A percentile compares a stretch with the other conserved stretches of the same genome.
phyloP scores from a whole-genome alignment of 768 basidiomycete species.

The Tricholoma sp. region DNA sequence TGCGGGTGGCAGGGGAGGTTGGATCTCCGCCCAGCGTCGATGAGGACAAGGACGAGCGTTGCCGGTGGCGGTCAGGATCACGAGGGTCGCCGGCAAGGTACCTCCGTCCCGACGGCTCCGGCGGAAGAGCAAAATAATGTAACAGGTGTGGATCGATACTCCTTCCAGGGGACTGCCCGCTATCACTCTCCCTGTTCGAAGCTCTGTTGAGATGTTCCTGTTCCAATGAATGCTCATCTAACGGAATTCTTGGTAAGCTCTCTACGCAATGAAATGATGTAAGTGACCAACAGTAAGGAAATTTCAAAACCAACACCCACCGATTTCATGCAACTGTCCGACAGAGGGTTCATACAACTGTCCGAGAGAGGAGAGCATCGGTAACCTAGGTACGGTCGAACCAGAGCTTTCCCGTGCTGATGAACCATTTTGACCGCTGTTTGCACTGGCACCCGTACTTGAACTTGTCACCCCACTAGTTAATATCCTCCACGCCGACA shows the following conservation, averaged over 20 bases:
- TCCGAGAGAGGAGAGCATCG: neutral
- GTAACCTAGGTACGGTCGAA: neutral
- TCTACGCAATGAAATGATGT: neutral
- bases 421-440: neutral
- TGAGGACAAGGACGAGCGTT: neutral
- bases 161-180: neutral
- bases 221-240: neutral
- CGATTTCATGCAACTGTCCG: neutral
- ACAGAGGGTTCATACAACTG: neutral
- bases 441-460: neutral
- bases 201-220: neutral
- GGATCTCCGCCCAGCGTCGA: neutral
- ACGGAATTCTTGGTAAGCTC: neutral
- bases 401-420: neutral
- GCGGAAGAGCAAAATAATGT: neutral
- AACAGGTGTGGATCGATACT: neutral
- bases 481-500: neutral
- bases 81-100: neutral
- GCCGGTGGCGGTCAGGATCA: neutral
- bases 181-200: neutral
- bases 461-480: neutral
- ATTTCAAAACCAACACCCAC: neutral
- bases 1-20: neutral
- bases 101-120: neutral
- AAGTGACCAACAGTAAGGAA: neutral